Evolutionary conservation across 306 rosid species (phyloP), one percentile per base, ranked within the genome.

Genomic region (Fragaria iinumae): DNA sequence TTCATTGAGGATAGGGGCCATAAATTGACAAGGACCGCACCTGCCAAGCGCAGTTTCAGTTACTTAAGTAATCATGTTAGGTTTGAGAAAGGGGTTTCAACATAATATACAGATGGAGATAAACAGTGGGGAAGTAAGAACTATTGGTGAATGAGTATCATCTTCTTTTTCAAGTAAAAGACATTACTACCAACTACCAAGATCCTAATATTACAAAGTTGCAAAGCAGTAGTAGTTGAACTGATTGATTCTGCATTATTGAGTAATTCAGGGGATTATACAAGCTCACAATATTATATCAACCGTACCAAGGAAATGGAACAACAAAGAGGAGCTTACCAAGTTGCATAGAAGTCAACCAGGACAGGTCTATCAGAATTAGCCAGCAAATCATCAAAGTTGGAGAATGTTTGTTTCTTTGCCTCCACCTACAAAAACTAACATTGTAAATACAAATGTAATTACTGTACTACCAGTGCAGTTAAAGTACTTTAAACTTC

Each of bases 21-120:
- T 95, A 66, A 87, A 90, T 70, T 95, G 98, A 86, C 98, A 95
- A 71, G 98, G 98, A 80, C 98, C 98, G 53, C 98, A 95, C 98
- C 98, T 95, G 89, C 23, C 75, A 80, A 77, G 45, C 73, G 73
- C 32, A 72, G 50, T 59, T 45, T 32, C 11, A 49, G 66, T 81
- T 81, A 81, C 76, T 81, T 77, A 36, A 29, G 71, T 69, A 6
- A 57, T 69, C 62, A 43, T 7, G 16, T 41, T 67, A 34, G 52
- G 38, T 17, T 60, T 64, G 71, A 43, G 16, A 56, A 53, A 8
- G 60, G 44, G 29, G 12, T 45, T 12, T 60, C 47, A 34, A 67
- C 29, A 80, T 67, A 23, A 6, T 49, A 44, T 7, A 41, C 18
- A 36, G n/a, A 70, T n/a, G 21, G 7, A 25, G 74, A 47, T 39